Evolutionary conservation across 164 flowering plant genomes (phyloP).

Genomic region (Hamamelis virginiana): DNA sequence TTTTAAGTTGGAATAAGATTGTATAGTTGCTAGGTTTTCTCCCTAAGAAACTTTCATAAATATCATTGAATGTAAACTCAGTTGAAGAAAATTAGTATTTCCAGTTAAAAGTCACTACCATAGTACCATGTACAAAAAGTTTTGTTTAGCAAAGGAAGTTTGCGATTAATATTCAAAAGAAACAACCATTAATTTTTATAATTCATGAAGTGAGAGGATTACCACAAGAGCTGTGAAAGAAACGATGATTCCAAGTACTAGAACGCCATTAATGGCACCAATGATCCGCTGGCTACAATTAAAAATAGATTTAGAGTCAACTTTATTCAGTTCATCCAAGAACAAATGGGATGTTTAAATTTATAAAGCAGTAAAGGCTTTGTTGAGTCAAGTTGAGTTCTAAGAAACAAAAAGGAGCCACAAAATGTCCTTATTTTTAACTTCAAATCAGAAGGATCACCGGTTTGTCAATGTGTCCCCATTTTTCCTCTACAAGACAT

Average conservation of each 20-base stretch:
- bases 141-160: neutral
- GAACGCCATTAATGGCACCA: conserved; percentile 81
- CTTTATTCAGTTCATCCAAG: neutral
- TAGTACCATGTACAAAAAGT: neutral
- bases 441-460: neutral
- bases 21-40: no score
- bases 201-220: conserved; percentile 23
- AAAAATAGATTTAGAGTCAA: conserved; percentile 14
- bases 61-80: neutral
- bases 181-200: neutral
- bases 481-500: neutral
- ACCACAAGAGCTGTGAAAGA: conserved; percentile 89
- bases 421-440: neutral
- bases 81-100: neutral
- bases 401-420: neutral
- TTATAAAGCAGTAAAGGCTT: neutral
- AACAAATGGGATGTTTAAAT: neutral
- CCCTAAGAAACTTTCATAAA: no score
- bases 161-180: neutral
- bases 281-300: conserved; percentile 73
- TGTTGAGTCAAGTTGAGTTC: no score
- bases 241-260: conserved; percentile 60
- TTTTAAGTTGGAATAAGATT: no score
- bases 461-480: neutral
- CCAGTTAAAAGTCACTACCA: neutral